phyloP scores from a whole-genome alignment of 2,329 filamentous ascomycete species.

The Talaromyces sp. region DNA sequence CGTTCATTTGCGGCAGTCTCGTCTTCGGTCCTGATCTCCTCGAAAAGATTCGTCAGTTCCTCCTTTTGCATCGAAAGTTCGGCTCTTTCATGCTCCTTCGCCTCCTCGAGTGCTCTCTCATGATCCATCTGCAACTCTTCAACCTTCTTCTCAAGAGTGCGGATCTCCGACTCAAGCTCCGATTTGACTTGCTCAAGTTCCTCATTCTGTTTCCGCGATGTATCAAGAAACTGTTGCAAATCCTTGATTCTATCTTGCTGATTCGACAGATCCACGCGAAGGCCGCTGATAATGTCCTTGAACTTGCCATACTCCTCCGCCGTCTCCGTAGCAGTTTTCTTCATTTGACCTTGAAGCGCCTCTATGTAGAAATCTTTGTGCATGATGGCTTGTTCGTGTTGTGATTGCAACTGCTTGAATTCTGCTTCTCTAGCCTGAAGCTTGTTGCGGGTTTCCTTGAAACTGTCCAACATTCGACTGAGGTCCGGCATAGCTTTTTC shows the following conservation, averaged over 20 bases:
- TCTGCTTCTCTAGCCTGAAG: conserved; percentile 49
- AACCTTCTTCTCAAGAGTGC: conserved; percentile 35
- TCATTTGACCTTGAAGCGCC: conserved; percentile 49
- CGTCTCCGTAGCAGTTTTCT: conserved; percentile 48
- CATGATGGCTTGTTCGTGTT: conserved; percentile 51
- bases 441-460: conserved; percentile 51
- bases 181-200: conserved; percentile 44
- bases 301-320: conserved; percentile 46
- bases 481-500: conserved; percentile 48
- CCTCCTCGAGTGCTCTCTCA: conserved; percentile 33
- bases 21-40: conserved; percentile 45
- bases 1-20: conserved; percentile 37
- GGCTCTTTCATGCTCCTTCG: conserved; percentile 32
- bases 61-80: conserved; percentile 43
- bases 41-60: conserved; percentile 46
- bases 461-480: conserved; percentile 43
- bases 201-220: conserved; percentile 44
- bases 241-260: conserved; percentile 54
- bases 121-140: conserved; percentile 47
- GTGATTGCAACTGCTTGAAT: conserved; percentile 47
- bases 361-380: conserved; percentile 54
- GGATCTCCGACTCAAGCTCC: conserved; percentile 43
- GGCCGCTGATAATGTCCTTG: conserved; percentile 44
- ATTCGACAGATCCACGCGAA: conserved; percentile 50
- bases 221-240: conserved; percentile 45